Conservation (phyloP, 2,329 filamentous ascomycete genomes). For the Colletotrichum neosansevieriae region DNA sequence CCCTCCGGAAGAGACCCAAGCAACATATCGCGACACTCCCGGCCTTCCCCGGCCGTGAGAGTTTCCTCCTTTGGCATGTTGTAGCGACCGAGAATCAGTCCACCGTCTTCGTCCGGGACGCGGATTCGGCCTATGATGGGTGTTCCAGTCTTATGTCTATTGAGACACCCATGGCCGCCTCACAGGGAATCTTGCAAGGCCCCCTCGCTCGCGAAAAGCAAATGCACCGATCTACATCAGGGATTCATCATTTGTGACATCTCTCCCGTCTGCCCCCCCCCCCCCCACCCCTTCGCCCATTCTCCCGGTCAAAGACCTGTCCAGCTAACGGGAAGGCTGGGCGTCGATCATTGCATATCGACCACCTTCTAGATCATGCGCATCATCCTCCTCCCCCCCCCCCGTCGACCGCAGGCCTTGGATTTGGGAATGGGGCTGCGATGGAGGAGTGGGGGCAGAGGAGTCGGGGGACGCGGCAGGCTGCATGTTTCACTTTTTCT, state of each 20-base stretch:
- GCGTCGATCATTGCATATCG: constrained; percentile 12
- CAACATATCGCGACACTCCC: neutral
- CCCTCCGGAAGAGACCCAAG: neutral
- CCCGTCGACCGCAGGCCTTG: neutral
- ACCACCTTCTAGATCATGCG: constrained; percentile 10
- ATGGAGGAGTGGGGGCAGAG: neutral
- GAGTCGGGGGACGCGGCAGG: neutral
- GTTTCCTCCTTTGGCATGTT: constrained; percentile 20
- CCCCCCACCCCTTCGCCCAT: too few species aligned
- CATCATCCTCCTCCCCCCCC: neutral
- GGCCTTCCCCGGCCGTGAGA: neutral
- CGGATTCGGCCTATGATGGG: constrained; percentile 22
- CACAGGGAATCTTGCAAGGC: neutral
- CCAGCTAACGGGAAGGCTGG: constrained; percentile 1
- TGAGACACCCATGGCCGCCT: constrained; percentile 27
- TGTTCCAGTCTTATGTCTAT: neutral
- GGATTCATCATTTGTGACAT: constrained; percentile 5
- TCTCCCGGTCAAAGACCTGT: neutral
- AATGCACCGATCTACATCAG: constrained; percentile 30
- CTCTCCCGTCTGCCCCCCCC: neutral
- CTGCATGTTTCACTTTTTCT: constrained; percentile 24
- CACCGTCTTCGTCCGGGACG: constrained; percentile 11
- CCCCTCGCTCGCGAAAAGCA: constrained; percentile 5
- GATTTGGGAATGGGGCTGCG: neutral
- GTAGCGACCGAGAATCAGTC: constrained; percentile 7